Evolutionary conservation across 2,329 filamentous ascomycete genomes (phyloP), one percentile per base, ranked within the genome.

Genomic region (Ceratocystis cubensis): DNA sequence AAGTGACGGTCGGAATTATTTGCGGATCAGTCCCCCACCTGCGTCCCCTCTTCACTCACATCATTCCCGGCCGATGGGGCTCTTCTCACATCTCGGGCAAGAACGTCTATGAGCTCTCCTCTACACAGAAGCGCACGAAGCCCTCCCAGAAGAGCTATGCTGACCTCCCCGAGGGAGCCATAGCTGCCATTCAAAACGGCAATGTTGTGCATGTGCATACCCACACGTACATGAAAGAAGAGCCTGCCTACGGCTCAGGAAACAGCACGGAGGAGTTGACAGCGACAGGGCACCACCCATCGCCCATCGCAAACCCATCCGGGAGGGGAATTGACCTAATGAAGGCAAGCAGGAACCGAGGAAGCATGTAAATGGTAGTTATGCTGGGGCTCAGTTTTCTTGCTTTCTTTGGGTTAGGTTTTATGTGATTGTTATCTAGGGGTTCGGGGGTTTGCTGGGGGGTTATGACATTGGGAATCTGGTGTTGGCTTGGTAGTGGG

Each of bases 11-110:
- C 13, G 73, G 72, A 61, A 75, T 75, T 67, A 70, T 74, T 41
- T 74, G 73, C 68, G 73, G 73, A 8, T 75, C 73, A 5, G 68
- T 75, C n/a, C 74, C 74, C 2, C 71, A 72, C 7, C 70, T 75
- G 41, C 68, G 72, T 5, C 72, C 72, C 1, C 67, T 74, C 4
- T 59, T 65, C n/a, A 62, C 59, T 10, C 64, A 30, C 22, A 65
- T 46, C 15, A 62, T 68, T 15, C 67, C 62, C 37, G 22, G 48
- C 8, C 56, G 41, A 8, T 65, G 61, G 63, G 56, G 56, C 10
- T n/a, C 64, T 17, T 46, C 37, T 8, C 59, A 56, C 30, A 48
- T 41, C 56, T 28, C 25, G 17, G 28, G 30, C 17, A 53, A 59
- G 22, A 67, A 69, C 45, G 66, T 67, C 3, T 65, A 65, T 44